Evolutionary conservation across 768 basidiomycete species (phyloP).

Genomic region (Lentinula boryana): DNA sequence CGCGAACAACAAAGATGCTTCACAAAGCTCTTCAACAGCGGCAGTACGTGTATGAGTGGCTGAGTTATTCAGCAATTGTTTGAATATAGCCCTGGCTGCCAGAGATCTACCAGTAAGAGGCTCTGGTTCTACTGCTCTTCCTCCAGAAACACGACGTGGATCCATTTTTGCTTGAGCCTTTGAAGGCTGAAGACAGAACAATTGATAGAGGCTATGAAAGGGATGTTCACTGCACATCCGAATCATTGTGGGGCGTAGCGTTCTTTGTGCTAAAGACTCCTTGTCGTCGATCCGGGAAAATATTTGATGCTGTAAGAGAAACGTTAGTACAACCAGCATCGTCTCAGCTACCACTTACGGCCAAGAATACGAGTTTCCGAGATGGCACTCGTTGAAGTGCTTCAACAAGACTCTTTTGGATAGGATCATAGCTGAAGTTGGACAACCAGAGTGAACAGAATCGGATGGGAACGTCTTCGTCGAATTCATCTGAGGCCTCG

Average conservation of each 20-base stretch:
- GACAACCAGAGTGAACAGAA: slow-evolving; percentile 91
- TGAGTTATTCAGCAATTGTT: slow-evolving; percentile 40
- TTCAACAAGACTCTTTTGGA: slow-evolving; percentile 34
- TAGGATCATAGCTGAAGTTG: slow-evolving; percentile 59
- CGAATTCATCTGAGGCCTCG: slow-evolving; percentile 59
- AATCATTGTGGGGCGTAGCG: slow-evolving; percentile 56
- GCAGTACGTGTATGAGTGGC: slow-evolving; percentile 30
- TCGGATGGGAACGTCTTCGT: slow-evolving; percentile 74
- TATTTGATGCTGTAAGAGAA: slow-evolving; percentile 62
- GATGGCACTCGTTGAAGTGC: slow-evolving; percentile 67
- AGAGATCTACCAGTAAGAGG: slow-evolving; percentile 31
- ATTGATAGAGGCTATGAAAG: slow-evolving; percentile 88
- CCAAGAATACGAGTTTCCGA: slow-evolving; percentile 84
- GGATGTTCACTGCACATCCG: slow-evolving; percentile 88
- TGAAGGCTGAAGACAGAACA: slow-evolving; percentile 62
- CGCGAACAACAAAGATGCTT: slow-evolving; percentile 71
- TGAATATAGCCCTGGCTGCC: slow-evolving; percentile 62
- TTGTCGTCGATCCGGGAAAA: slow-evolving; percentile 70
- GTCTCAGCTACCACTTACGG: slow-evolving; percentile 28
- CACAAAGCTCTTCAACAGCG: slow-evolving; percentile 55
- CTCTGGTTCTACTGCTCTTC: slow-evolving; percentile 11
- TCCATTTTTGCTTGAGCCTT: slow-evolving; percentile 9
- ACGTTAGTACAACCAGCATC: background rate
- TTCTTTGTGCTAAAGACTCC: slow-evolving; percentile 20
- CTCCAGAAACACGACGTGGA: slow-evolving; percentile 33